phyloP scores from a whole-genome alignment of 2,329 filamentous ascomycete species.

The Fusarium illudens region DNA sequence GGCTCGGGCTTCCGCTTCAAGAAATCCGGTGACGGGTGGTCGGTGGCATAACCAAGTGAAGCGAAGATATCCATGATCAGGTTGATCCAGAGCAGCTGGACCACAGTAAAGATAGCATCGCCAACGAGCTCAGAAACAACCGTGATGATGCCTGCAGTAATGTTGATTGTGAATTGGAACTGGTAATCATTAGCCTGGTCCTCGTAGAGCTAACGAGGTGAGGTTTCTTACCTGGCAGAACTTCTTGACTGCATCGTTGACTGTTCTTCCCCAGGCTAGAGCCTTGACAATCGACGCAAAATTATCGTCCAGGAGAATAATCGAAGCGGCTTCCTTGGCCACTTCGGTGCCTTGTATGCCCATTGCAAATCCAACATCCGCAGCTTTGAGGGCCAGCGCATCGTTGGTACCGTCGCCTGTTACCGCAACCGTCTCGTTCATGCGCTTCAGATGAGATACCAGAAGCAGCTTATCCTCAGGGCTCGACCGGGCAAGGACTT shows the following conservation, averaged over 20 bases:
- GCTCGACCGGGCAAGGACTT: constrained; percentile 65
- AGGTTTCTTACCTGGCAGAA: constrained; percentile 64
- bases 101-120: constrained; percentile 68
- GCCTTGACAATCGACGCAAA: constrained; percentile 73
- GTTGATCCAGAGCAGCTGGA: constrained; percentile 75
- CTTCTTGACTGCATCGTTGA: constrained; percentile 74
- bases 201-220: fast-evolving
- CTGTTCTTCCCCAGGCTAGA: constrained; percentile 73
- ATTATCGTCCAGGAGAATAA: constrained; percentile 73
- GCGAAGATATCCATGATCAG: constrained; percentile 76
- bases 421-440: constrained; percentile 67
- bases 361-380: constrained; percentile 75
- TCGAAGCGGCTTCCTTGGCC: constrained; percentile 73
- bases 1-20: constrained; percentile 62
- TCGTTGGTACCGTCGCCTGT: constrained; percentile 75
- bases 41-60: constrained; percentile 70
- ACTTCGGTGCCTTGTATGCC: constrained; percentile 73
- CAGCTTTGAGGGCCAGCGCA: constrained; percentile 70
- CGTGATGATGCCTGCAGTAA: constrained; percentile 71
- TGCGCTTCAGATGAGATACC: constrained; percentile 61
- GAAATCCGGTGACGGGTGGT: constrained; percentile 65
- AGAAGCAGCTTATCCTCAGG: constrained; percentile 68
- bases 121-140: constrained; percentile 70
- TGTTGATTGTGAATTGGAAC: constrained; percentile 76
- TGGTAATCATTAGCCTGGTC: constrained; percentile 30